Evolutionary conservation across 2,329 filamentous ascomycete species (phyloP), one percentile per base, ranked within the genome.

Genomic region (Pyricularia pennisetigena): DNA sequence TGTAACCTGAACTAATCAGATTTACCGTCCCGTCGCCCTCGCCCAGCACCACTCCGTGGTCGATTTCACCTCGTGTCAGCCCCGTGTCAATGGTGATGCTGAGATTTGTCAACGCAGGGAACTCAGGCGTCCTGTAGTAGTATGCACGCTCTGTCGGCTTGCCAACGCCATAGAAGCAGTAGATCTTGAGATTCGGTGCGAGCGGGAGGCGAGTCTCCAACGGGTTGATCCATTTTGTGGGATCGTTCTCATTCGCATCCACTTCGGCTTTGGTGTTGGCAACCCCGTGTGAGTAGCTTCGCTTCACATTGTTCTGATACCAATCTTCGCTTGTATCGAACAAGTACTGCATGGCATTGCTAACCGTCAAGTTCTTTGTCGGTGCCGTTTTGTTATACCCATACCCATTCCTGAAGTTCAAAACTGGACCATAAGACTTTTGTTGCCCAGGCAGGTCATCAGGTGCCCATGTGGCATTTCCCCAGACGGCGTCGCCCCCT

Each of bases 11-110:
- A 73, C 91, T 96, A 12, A 99, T 80, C n/a, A 99, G 79, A 71
- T 94, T 97, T 61, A 99, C 95, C 0, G 95, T 99, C 1, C 95
- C 95, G 73, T 99, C 95, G 4, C 95, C 95, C 77, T 98, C 95
- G 54, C 94, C 94, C 84, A 97, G 90, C 41, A 97, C 84, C n/a
- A 99, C 93, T 28, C 95, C 95, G 72, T 91, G 95, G 75, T 99
- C 94, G 4, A 88, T 82, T 3, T 83, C 82, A 20, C 83, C 85
- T 67, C 83, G 82, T 1, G 82, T 90, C 35, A 90, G 76, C 0
- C 80, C 82, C 0, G 88, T 90, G 73, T 93, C 89, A 57, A 92
- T 91, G 2, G 89, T 91, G 72, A 93, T 87, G 73, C 93, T 93
- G 23, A 93, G 82, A 23, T 85, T 88, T 7, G 87, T 88, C n/a